Conservation (phyloP, 1,284 basidiomycete species). For the Ceratobasidium sp. region DNA sequence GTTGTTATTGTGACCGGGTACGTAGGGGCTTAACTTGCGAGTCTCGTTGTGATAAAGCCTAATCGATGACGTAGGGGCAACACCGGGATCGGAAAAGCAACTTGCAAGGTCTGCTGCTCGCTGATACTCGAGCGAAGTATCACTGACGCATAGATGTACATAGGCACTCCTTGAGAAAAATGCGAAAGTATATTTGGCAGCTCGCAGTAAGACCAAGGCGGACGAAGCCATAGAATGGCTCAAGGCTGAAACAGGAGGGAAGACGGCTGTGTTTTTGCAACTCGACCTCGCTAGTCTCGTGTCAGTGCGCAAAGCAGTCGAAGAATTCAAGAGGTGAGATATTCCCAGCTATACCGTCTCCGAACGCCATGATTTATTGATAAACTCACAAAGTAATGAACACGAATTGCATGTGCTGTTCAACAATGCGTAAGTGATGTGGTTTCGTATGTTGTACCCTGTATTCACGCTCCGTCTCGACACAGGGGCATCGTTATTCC, state of each 20-base stretch:
- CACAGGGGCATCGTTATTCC: slow-evolving; percentile 62
- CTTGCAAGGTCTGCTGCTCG: slow-evolving; percentile 1
- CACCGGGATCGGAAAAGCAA: slow-evolving; percentile 20
- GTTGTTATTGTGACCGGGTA: slow-evolving; percentile 57
- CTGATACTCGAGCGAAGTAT: too few species aligned
- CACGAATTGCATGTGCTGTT: slow-evolving; percentile 65
- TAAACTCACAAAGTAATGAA: slow-evolving; percentile 64
- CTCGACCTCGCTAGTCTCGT: slow-evolving; percentile 72
- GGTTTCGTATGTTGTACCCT: background rate
- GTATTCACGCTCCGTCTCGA: background rate
- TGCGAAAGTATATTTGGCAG: slow-evolving; percentile 76
- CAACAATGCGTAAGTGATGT: slow-evolving; percentile 69
- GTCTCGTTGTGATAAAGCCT: background rate
- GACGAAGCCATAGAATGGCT: slow-evolving; percentile 67
- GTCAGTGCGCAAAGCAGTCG: slow-evolving; percentile 66
- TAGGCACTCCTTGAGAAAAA: slow-evolving; percentile 68
- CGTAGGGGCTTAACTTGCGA: background rate
- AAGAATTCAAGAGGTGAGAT: slow-evolving; percentile 66
- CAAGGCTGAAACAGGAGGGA: slow-evolving; percentile 60
- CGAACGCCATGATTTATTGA: too few species aligned
- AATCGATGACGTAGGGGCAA: background rate
- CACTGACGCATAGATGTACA: slow-evolving; percentile 21
- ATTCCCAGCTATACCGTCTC: too few species aligned
- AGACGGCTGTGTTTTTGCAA: slow-evolving; percentile 67
- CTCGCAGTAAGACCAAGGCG: slow-evolving; percentile 66